Evolutionary conservation across 1,284 basidiomycete genomes (phyloP), one percentile per base, ranked within the genome.

Genomic region (Cutaneotrichosporon cutaneum): DNA sequence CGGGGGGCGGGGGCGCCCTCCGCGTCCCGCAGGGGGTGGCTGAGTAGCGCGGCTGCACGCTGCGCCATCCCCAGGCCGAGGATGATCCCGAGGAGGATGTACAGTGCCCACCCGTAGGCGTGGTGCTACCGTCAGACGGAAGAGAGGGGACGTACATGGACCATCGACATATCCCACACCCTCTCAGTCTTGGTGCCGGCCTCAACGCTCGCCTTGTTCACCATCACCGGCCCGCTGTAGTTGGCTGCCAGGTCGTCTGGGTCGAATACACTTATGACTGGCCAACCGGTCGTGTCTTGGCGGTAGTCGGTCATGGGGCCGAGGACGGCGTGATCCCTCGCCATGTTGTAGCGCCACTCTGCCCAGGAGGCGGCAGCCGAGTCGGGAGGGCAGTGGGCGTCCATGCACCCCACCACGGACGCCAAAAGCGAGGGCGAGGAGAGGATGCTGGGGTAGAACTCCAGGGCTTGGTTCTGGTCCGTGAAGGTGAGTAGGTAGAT

Each of bases 41-140:
- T 4, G 30, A 30, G 30, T 4, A 30, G 30, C 30, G 30, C 30
- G 30, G 30, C 30, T 14, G 54, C 10, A 9, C 63, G 59, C 50
- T 68, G 64, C 36, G 59, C 54, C 1, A 66, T 18, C 16, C 68
- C 68, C 44, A 69, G 51, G 9, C 66, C 2, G 4, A 70, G 50
- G 27, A 67, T 61, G 11, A 48, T 14, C 2, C 47, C 67, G 1
- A 69, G n/a, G 16, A 73, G 63, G 7, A 69, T 24, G 45, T 70
- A 71, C 32, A 71, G 60, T 26, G 59, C 35, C 60, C 60, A 59
- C 6, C 71, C 71, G 39, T 67, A 73, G 4, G 62, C 58, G 52
- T 70, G 62, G 54, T 71, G 68, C 21, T 54, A 11, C n/a, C 54
- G 42, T 27, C 52, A 50, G 5, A 14, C 9, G 9, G 30, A 4